Evolutionary conservation across 2,329 filamentous ascomycete species (phyloP), one percentile per base, ranked within the genome.

Genomic region (Nemania sp.): DNA sequence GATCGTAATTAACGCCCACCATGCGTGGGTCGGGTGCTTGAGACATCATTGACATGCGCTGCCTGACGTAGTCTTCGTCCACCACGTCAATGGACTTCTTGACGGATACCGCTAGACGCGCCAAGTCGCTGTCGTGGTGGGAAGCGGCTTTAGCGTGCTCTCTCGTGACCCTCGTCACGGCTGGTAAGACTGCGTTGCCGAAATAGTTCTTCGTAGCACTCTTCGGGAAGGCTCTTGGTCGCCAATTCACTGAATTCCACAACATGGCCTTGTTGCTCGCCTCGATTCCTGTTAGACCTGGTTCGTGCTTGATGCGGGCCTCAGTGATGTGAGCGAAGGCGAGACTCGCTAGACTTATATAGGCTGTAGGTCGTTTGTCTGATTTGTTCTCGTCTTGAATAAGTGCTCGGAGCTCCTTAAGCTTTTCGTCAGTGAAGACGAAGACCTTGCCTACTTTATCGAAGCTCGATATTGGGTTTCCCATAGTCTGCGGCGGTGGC

Each of bases 161-260:
- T 5, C 74, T 73, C 5, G 74, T 43, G 5, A 77, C 67, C 7
- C 66, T 75, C 5, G 79, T 81, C 15, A 79, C 76, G 0, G 78
- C 78, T 5, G 82, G 80, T n/a, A 80, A 74, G 0, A 81, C 81
- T 0, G 81, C 80, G 62, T 83, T 84, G 57, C 82, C 82, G 66
- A 80, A 81, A 70, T 83, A 83, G 51, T 78, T 75, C 5, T 65
- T 68, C 7, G 75, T 73, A 18, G 77, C 72, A 10, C 68, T 6
- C 7, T 11, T 67, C 10, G 75, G 61, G 62, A 81, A 81, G 0
- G 80, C 80, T 24, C 81, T 77, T 52, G 72, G 71, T 49, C 77
- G 76, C 81, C 81, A 84, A 69, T 82, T 82, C 5, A 82, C 81
- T 59, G 81, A 82, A 47, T 82, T 81, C 72, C 81, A 78, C 51